Evolutionary conservation across 495 filamentous ascomycete genomes (phyloP), one percentile per base, ranked within the genome.

Genomic region (Xylaria longipes): DNA sequence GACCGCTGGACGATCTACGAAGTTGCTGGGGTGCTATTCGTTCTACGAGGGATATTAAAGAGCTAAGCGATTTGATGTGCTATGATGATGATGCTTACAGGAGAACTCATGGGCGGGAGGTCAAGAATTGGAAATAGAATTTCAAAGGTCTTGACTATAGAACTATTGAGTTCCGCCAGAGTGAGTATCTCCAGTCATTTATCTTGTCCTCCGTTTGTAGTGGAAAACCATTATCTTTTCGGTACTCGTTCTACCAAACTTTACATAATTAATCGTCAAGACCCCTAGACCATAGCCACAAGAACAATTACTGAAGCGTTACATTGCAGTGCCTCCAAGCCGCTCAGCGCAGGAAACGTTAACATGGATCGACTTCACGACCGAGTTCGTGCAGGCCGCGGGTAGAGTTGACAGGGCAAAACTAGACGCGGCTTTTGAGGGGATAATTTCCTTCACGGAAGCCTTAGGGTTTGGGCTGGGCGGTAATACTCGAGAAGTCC

Each of bases 151-250:
- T 69, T 20, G 29, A 61, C 22, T 69, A 60, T 5, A 17, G 1
- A 15, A 61, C 67, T 22, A 61, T 69, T 15, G 56, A 69, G 25
- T 61, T 69, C 20, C 67, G 67, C 17, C 67, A 69, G 2, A 60
- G 67, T 69, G 22, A 69, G 54, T 69, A 35, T 31, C 31, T 11
- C 11, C n/a, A 43, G 20, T 41, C 4, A 9, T 22, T 27, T 35
- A 8, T 5, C 25, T 17, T 63, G 0, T 41, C 11, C 1, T 25
- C 29, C 0, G 4, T 58, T 20, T 8, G 58, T 2, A 43, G 37
- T 25, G 9, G 22, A 12, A 11, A 45, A 41, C 14, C 3, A 41
- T 15, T 1, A 11, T 25, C 35, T 15, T 22, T 17, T 45, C 22
- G 17, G 22, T 25, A 22, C 3, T 57, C 25, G 4, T 31, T 33